These are phyloP conservation scores for Solanum pinnatisectum DNA, from an alignment of 257 asterid genomes.

Conservation along the genomic window DNA sequence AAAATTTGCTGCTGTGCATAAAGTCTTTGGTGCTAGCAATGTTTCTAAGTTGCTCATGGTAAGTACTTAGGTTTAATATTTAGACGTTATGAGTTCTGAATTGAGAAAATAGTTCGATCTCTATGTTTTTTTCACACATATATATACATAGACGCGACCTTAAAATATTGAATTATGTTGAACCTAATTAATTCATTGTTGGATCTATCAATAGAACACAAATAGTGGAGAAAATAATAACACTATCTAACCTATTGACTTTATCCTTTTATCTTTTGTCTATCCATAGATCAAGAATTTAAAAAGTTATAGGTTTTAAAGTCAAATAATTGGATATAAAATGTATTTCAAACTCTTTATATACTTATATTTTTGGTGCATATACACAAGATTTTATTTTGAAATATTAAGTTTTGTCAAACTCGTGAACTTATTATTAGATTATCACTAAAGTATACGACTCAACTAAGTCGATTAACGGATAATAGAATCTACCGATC, in stretches of 20 bases:
- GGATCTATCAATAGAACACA: background rate
- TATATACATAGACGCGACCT: background rate
- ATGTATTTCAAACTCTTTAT: background rate
- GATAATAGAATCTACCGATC: background rate
- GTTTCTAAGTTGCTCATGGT: slow-evolving; percentile 96
- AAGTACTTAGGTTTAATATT: background rate
- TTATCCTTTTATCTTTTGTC: background rate
- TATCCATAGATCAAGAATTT: background rate
- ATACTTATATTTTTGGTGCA: background rate
- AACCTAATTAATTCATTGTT: background rate
- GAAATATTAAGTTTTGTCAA: background rate
- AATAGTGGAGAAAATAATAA: background rate
- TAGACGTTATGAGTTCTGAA: background rate
- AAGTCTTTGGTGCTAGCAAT: slow-evolving; percentile 89
- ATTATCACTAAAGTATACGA: background rate
- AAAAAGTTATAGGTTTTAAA: background rate
- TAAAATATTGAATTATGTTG: background rate
- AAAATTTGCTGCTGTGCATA: slow-evolving; percentile 91
- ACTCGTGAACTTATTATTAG: background rate
- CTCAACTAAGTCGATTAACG: background rate
- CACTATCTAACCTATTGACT: background rate
- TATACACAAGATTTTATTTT: background rate
- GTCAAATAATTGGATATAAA: background rate
- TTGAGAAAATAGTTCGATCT: background rate
- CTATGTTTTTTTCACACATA: background rate